Evolutionary conservation across 2,329 filamentous ascomycete genomes (phyloP).

Genomic region (Microsporum ferrugineum): DNA sequence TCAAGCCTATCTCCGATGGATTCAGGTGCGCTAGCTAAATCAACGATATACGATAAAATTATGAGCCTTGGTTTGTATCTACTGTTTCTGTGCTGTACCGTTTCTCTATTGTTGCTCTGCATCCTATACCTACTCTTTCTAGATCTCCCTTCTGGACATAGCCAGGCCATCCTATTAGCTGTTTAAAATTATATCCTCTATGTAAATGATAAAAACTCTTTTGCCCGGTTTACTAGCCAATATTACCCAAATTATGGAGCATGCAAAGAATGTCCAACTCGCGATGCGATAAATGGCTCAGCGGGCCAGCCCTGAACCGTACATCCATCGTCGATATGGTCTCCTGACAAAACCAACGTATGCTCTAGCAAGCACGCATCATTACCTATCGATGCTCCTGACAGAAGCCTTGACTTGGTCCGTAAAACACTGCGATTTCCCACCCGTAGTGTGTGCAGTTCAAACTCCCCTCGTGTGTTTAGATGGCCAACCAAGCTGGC

Average conservation of each 20-base stretch:
- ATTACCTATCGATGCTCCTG: not conserved
- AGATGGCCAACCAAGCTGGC: constrained; percentile 5
- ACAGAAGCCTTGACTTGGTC: not conserved
- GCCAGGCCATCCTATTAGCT: no score
- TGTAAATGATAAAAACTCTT: not conserved
- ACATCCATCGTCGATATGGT: not conserved
- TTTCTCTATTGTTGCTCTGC: no score
- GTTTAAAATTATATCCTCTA: not conserved
- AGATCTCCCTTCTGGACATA: no score
- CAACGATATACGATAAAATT: no score
- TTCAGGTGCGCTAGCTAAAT: no score
- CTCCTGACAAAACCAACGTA: constrained; percentile 1
- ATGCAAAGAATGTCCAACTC: not conserved
- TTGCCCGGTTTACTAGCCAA: not conserved
- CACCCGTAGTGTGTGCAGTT: not conserved
- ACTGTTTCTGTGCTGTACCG: no score
- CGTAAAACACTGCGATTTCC: not conserved
- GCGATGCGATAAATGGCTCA: not conserved
- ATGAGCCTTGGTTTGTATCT: no score
- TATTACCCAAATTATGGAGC: not conserved
- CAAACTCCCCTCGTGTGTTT: constrained; percentile 1
- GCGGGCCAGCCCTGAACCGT: constrained; percentile 3
- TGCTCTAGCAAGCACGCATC: constrained; percentile 5
- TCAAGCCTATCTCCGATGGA: no score
- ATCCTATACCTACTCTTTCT: no score